Evolutionary conservation across 1,284 basidiomycete species (phyloP), one percentile per base, ranked within the genome.

Genomic region (Austropuccinia psidii): DNA sequence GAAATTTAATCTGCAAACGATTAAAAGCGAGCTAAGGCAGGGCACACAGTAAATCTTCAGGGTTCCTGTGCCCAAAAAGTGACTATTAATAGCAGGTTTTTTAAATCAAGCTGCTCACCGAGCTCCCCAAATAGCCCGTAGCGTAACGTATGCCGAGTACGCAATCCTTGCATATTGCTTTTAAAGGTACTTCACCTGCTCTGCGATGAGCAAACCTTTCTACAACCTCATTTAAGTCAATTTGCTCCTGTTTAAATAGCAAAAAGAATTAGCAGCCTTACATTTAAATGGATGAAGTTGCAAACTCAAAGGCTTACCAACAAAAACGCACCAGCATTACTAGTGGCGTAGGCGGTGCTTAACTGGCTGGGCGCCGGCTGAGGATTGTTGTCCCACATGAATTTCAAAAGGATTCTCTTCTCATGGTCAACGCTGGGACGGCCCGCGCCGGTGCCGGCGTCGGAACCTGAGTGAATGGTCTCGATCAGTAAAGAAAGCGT

Each of bases 1-100:
- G 67, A 49, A 70, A 55, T 50, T 57, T 57, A 47, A 70, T 17
- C 39, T 70, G 67, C n/a, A 70, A 45, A 1, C 67, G 54, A 60
- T 60, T 70, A 24, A 57, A 70, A 35, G 21, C 47, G 27, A 70
- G 39, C 67, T 70, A 19, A n/a, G n/a, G 13, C 13, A 58, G 17
- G 1, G 11, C n/a, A n/a, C n/a, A n/a, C n/a, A n/a, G n/a, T n/a
- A n/a, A n/a, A n/a, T n/a, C n/a, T n/a, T n/a, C n/a, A n/a, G n/a
- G n/a, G n/a, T n/a, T n/a, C n/a, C n/a, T n/a, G n/a, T n/a, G n/a
- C n/a, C n/a, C n/a, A n/a, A n/a, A n/a, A n/a, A n/a, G n/a, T n/a
- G n/a, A n/a, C n/a, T n/a, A n/a, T n/a, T n/a, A n/a, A n/a, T n/a
- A n/a, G n/a, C 37, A 8, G 41, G 27, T 4, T 24, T 24, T 27